Evolutionary conservation across 371 early-diverging fungal genomes (phyloP).

Genomic region (Apophysomyces elegans): DNA sequence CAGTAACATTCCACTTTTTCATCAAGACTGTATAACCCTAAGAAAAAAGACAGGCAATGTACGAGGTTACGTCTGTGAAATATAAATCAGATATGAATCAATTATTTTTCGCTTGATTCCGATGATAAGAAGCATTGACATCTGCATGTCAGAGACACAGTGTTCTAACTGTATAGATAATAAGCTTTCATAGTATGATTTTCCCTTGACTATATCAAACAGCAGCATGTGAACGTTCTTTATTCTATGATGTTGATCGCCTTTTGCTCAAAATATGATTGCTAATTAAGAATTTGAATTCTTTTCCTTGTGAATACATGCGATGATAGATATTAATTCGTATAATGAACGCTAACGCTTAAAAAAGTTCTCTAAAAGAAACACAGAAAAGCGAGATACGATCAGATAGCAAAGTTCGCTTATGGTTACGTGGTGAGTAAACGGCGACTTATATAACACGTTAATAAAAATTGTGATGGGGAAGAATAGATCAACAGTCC

Average conservation of each 20-base stretch:
- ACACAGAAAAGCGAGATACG: too few species aligned
- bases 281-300: too few species aligned
- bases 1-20: neutral
- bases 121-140: neutral
- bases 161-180: neutral
- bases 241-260: neutral
- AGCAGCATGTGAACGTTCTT: neutral
- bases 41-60: neutral
- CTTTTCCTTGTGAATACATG: too few species aligned
- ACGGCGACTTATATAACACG: too few species aligned
- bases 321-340: too few species aligned
- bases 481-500: too few species aligned
- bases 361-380: too few species aligned
- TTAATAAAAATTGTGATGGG: too few species aligned
- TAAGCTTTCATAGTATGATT: slow-evolving; percentile 2
- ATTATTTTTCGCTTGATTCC: neutral
- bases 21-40: neutral
- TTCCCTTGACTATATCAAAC: neutral
- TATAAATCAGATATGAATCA: neutral
- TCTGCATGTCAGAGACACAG: neutral
- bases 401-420: too few species aligned
- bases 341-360: too few species aligned
- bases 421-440: too few species aligned
- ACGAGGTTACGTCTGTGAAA: neutral
- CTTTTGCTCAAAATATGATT: too few species aligned